Base-by-base conservation (phyloP, 2,329 filamentous ascomycete genomes). In the Curvularia sp. region DNA sequence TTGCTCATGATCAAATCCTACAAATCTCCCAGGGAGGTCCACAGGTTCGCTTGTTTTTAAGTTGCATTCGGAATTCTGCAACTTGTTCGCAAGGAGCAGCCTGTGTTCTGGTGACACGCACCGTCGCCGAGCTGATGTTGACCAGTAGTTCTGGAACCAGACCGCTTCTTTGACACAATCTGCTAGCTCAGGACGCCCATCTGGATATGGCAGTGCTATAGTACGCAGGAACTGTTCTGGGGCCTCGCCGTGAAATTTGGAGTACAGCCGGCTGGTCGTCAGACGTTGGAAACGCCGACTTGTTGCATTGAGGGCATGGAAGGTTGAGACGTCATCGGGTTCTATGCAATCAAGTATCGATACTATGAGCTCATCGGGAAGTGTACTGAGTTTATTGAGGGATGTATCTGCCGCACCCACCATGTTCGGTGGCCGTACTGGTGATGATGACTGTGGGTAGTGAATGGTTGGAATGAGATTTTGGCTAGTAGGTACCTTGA, bases 401-500 rank as follows among this genome's bases (percentile, higher is more conserved):
- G 22, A 12, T 35, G 35, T 10, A 13, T 13, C 6, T 30, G n/a
- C 22, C 18, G 13, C n/a, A 20, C 33, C 43, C 22, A 41, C 28
- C 18, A n/a, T 28, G 20, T 6, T 35, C n/a, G 35, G 12, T 18
- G 15, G 10, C 3, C 20, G 15, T 20, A 22, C 22, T 47, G 30
- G 9, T 15, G 22, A 38, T 28, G 22, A 38, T 28, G 42, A 28
- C 4, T 8, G 28, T 18, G 13, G 31, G 46, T 24, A 6, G 18
- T 33, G 33, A 3, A 15, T 48, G 30, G 30, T 35, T 15, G 7
- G 10, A 12, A 20, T 15, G 18, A 10, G 30, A 48, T 48, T 33
- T 48, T 39, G 85, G 84, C 3, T 86, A 8, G 5, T 13, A 12
- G 12, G 10, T 15, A 35, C 33, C 13, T 12, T 1, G 4, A 35